A percentile compares a stretch with the other conserved stretches of the same genome.
Conservation (phyloP, 805 yeast species). For the Helenozyma rhizophorensis region DNA sequence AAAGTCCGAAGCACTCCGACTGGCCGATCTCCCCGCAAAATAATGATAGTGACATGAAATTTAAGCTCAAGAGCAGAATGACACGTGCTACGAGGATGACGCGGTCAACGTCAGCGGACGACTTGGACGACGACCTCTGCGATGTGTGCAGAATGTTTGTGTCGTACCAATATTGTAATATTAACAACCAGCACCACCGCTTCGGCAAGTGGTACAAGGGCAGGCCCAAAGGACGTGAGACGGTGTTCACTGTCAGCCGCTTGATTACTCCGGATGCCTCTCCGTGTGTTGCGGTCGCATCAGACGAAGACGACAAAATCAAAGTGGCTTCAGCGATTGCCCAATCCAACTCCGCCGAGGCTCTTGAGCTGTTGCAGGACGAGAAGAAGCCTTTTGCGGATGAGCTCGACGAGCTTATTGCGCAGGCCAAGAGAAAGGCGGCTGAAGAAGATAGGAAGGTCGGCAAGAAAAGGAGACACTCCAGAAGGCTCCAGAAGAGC, state of each 20-base stretch:
- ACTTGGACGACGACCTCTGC: conserved; percentile 45
- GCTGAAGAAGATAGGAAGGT: conserved; percentile 3
- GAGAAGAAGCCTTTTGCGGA: conserved; percentile 6
- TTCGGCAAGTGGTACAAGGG: conserved; percentile 18
- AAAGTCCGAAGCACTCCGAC: background rate
- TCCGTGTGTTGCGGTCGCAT: conserved; percentile 19
- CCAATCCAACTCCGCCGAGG: conserved; percentile 6
- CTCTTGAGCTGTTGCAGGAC: conserved; percentile 5
- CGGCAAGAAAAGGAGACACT: conserved; percentile 5
- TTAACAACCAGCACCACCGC: conserved; percentile 23
- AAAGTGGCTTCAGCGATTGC: conserved; percentile 4
- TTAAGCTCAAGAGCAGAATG: no score
- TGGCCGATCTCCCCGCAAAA: no score
- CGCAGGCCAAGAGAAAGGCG: conserved; percentile 13
- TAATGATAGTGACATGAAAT: no score
- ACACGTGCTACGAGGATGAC: background rate
- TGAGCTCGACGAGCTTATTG: conserved; percentile 11
- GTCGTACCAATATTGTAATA: conserved; percentile 44
- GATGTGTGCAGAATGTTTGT: conserved; percentile 46
- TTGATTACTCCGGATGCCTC: conserved; percentile 37
- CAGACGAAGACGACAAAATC: conserved; percentile 2
- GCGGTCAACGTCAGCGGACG: conserved; percentile 16
- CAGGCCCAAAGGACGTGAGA: conserved; percentile 4
- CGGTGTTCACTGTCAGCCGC: conserved; percentile 15
- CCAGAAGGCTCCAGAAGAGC: conserved; percentile 4